Base-by-base conservation (phyloP, 1,284 basidiomycete genomes). In the Ustilago crameri region DNA sequence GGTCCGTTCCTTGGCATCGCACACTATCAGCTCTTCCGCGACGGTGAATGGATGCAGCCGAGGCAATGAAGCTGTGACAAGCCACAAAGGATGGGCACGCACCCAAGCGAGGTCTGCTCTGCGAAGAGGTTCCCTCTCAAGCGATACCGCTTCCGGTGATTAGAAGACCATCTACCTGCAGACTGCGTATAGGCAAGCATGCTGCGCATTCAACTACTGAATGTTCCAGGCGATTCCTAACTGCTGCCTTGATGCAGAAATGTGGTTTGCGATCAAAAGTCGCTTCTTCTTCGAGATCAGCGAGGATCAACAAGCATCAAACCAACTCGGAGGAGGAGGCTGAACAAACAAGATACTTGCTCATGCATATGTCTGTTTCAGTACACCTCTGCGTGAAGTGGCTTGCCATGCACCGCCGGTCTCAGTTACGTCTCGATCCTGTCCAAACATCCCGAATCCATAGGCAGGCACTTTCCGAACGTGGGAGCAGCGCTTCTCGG, bases 391-490 rank as follows among this genome's bases (percentile, higher is more conserved):
- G n/a, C n/a, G n/a, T n/a, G n/a, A n/a, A n/a, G n/a, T n/a, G n/a
- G n/a, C 14, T 30, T 15, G 38, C 18, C 24, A 18, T 5, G 12
- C 30, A 30, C 23, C 24, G 37, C 20, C 18, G 37, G 45, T 35
- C 24, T 9, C 22, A 22, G 22, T 9, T 5, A 4, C 20, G 26
- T 38, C n/a, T 18, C 23, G 26, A 20, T 12, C 26, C 24, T 22
- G 22, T 47, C 49, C 20, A 49, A 44, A 45, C 42, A 45, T 37
- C 41, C 42, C 38, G 32, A 51, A 27, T 26, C 22, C 37, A 17
- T 22, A 34, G 18, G 41, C 12, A 23, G 18, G 9, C 30, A 40
- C 55, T 50, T 50, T 51, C 55, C 49, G 43, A 57, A 52, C 38
- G 38, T 10, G 51, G 50, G 51, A 56, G 26, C 51, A 26, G 8